Base-by-base conservation (phyloP, 805 yeast species). In the Kodamaea kakaduensis region DNA sequence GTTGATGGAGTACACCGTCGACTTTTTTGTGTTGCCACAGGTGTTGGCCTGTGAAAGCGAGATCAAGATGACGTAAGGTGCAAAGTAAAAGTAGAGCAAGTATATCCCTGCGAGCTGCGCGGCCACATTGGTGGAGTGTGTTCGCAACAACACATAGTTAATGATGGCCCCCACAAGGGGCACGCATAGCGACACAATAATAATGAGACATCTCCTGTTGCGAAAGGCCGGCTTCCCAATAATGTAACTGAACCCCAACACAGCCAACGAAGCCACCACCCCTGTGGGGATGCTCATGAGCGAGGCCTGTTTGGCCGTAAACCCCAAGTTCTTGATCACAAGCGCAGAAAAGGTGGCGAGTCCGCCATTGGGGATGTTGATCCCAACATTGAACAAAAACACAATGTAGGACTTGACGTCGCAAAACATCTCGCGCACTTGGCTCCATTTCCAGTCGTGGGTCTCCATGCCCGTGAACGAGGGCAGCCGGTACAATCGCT, bases 61-160 rank as follows among this genome's bases (percentile, higher is more conserved):
- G 21, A 51, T 47, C 38, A 55, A 43, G 29, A 47, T 47, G 21
- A 64, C 60, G 40, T 61, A 61, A 10, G 50, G 47, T 16, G 51
- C 43, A 28, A 55, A 54, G 44, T 52, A 54, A 26, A 55, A 51
- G 52, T 62, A 65, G 61, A 64, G 57, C 36, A 55, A 44, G 45
- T 54, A 56, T 33, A 53, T 45, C 3, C 59, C 60, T 1, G 52
- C 38, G 34, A 54, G 41, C 30, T 47, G 39, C 28, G 54, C 42
- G 21, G 48, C 47, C 10, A 51, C 40, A 23, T 54, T 47, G 16
- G 17, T 34, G 19, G 33, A 22, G 25, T 21, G 22, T 4, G 26
- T 12, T 10, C 16, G 20, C 23, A 29, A 15, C 15, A 24, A 17
- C 10, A 25, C 25, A 28, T 17, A 23, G 33, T 34, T 40, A 17